Base-by-base conservation (phyloP, 164 flowering plant genomes). In the Aristolochia fimbriata region DNA sequence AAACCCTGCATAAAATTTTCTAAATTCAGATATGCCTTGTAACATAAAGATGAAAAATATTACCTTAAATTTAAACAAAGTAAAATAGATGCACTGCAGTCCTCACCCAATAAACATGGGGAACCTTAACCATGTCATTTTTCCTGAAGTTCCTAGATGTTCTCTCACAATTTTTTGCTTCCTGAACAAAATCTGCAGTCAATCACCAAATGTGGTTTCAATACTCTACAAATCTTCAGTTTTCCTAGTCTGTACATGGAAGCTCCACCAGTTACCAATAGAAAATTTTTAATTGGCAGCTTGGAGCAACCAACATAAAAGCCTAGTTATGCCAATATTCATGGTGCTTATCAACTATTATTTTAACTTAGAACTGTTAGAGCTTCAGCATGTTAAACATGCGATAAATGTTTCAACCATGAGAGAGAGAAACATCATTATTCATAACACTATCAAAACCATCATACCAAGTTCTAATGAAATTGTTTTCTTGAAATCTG, bases 381-480 rank as follows among this genome's bases (percentile, higher is more conserved):
- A 37, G 43, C 43, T 37, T 37, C 12, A 37, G 43, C 43, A 37
- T 37, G 43, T 37, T 37, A 37, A 10, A 37, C 12, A 37, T 37
- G 43, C 43, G 1, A 7, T 7, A 37, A 37, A 7, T 37, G 43
- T 5, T 37, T 37, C 9, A 37, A 37, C 9, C 9, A 37, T 6
- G 43, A 37, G 12, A 10, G 12, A 37, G 43, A 37, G 12, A 37
- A 7, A 0, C 12, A 55, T 10, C 41, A 55, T 31, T 8, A 15
- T 15, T 12, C 43, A 56, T 30, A 19, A 56, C 30, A 2, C 5
- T 27, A 2, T 27, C 30, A 30, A 11, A 2, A 31, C 19, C 15
- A 77, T 92, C 77, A 57, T 37, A 92, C 98, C 96, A 69, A 92
- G 91, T 74, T 92, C 98, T 61, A 58, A 61, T 60, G 83, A 74